phyloP scores from a whole-genome alignment of 495 filamentous ascomycete genomes.

The Penicillium argentinense region DNA sequence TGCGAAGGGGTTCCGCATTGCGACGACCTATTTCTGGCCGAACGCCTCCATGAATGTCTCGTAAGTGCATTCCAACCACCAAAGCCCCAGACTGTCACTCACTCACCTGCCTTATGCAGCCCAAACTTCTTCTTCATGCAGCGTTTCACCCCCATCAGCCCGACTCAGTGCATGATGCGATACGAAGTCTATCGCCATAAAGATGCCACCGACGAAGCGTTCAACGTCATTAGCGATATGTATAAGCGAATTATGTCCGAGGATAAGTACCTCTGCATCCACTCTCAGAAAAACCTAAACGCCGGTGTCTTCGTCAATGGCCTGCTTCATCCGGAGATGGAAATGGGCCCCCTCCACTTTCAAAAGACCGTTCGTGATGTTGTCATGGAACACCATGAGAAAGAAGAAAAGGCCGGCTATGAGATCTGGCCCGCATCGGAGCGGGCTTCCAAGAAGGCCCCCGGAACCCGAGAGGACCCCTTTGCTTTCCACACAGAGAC shows the following conservation, averaged over 20 bases:
- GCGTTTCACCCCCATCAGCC: constrained; percentile 40
- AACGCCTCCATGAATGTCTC: constrained; percentile 45
- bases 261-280: constrained; percentile 48
- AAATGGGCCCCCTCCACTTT: constrained; percentile 48
- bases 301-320: constrained; percentile 49
- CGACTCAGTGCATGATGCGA: constrained; percentile 37
- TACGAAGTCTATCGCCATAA: constrained; percentile 53
- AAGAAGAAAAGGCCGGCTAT: constrained; percentile 33
- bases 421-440: constrained; percentile 43
- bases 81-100: constrained; percentile 1
- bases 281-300: constrained; percentile 49
- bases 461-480: constrained; percentile 10
- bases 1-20: constrained; percentile 32
- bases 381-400: constrained; percentile 34
- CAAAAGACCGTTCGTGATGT: constrained; percentile 43
- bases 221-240: constrained; percentile 41
- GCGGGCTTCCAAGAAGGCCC: background rate
- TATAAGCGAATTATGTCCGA: constrained; percentile 49
- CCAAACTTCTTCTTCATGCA: constrained; percentile 52
- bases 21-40: constrained; percentile 45
- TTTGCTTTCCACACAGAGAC: constrained; percentile 11
- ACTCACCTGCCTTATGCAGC: constrained; percentile 27
- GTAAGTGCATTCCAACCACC: constrained; percentile 25
- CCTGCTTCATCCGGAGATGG: constrained; percentile 46
- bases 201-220: constrained; percentile 42